Evolutionary conservation across 345 rosid species (phyloP), one percentile per base, ranked within the genome.

Genomic region (Murraya paniculata): DNA sequence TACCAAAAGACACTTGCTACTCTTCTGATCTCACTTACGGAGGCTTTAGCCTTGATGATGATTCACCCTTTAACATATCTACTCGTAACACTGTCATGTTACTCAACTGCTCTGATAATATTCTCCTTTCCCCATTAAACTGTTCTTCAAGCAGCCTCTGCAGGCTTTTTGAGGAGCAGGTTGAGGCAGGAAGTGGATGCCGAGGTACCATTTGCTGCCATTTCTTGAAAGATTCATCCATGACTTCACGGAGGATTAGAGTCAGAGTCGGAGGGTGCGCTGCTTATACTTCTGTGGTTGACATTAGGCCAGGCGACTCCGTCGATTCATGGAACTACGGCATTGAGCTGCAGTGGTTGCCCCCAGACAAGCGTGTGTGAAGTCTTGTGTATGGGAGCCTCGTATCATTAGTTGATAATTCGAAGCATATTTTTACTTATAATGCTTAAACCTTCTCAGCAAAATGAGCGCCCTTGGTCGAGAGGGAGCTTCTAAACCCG

Each of bases 331-430:
- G 95, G 91, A 87, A 82, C 55, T 85, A 82, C 28, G 91, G 91
- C 61, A 79, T 91, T 67, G 93, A 91, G 87, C 84, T 89, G 27
- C 93, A 89, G 72, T 88, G 91, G 91, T 8, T 73, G 67, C 88
- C 90, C 33, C 88, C 91, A 27, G 55, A 72, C 53, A 50, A 36
- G 31, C 25, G 31, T 11, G 50, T 36, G 33, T 11, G 41, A 72
- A 2, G 33, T 35, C 60, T 53, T 21, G 38, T 3, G 58, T n/a
- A 30, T 28, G 53, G 62, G 28, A 16, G 41, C 6, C 61, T 31
- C 41, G n/a, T 33, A n/a, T 55, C 30, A 31, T 53, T 21, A 11
- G 60, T 33, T 27, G 57, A 55, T 19, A 39, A 10, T 2, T 18
- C 4, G 31, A 27, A 39, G 14, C n/a, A 72, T 2, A 39, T 10